Evolutionary conservation across 345 rosid species (phyloP).

Genomic region (Eucalyptus sp.): DNA sequence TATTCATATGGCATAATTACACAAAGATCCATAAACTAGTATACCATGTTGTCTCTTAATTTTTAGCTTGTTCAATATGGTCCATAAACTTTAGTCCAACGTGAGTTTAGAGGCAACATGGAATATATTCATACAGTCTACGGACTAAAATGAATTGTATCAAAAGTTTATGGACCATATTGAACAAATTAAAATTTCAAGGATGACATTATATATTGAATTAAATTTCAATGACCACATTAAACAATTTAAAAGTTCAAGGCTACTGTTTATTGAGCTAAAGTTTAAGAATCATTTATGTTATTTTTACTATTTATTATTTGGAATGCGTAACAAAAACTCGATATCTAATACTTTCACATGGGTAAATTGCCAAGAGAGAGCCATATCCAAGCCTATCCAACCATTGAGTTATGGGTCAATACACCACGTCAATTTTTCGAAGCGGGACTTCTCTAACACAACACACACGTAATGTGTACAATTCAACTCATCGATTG

Average conservation of each 20-base stretch:
- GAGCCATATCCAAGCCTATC: not conserved
- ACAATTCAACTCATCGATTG: not conserved
- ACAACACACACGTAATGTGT: not conserved
- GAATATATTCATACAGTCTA: too few relatives aligned
- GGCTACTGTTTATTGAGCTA: rapidly evolving
- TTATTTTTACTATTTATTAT: not conserved
- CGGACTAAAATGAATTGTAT: too few relatives aligned
- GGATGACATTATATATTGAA: too few relatives aligned
- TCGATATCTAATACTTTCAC: not conserved
- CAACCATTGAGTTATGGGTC: too few relatives aligned
- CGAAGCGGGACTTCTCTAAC: not conserved
- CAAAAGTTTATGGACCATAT: too few relatives aligned
- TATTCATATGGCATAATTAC: not conserved
- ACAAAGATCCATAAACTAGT: not conserved
- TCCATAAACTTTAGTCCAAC: not conserved
- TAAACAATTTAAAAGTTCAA: not conserved
- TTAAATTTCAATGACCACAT: rapidly evolving
- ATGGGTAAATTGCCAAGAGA: not conserved
- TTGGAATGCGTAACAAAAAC: not conserved
- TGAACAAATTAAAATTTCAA: too few relatives aligned
- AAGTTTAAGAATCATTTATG: not conserved
- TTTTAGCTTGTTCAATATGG: not conserved
- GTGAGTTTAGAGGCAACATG: too few relatives aligned
- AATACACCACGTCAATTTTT: too few relatives aligned
- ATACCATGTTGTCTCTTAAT: rapidly evolving